Evolutionary conservation across 768 basidiomycete species (phyloP), one percentile per base, ranked within the genome.

Genomic region (Nevesoporus exiguus): DNA sequence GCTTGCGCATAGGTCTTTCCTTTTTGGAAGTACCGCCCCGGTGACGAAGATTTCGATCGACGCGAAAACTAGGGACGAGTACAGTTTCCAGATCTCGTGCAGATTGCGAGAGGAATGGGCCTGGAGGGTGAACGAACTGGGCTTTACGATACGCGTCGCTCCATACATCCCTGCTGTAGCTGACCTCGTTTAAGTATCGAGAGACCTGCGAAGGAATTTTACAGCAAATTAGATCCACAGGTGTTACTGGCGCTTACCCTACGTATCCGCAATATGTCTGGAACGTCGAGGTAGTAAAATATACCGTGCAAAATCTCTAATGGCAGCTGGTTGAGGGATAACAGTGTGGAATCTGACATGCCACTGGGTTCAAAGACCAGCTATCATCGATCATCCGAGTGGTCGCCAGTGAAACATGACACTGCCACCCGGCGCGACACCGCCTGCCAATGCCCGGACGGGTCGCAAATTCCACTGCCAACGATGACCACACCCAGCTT

Each of bases 41-140:
- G 17, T 5, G 14, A n/a, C 52, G 41, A 9, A 64, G 37, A 51
- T 54, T 58, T 14, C 21, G 42, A 1, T 54, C 25, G 7, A 54
- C 33, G 8, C 57, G 59, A 27, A 37, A 56, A 22, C 61, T 48
- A 2, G 45, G 9, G 21, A 63, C 49, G n/a, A 66, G 52, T 0
- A 44, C 44, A 0, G 27, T 37, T 51, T 66, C 64, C 14, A 65
- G 42, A 21, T 58, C 56, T 15, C n/a, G 30, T 15, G 51, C 52
- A 5, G 55, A 52, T 17, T 66, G 42, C 15, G 42, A 43, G 25
- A 7, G 25, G 15, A 43, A 27, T 9, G 42, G 42, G 11, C 64
- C 64, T 0, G 64, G 61, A 22, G 53, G 61, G 17, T 44, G 49
- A 51, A 65, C 29, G 13, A 63, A 51, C 17, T 46, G n/a, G 27